phyloP scores from a whole-genome alignment of 352 stramenopile genomes.

The Pythium brachiatum region DNA sequence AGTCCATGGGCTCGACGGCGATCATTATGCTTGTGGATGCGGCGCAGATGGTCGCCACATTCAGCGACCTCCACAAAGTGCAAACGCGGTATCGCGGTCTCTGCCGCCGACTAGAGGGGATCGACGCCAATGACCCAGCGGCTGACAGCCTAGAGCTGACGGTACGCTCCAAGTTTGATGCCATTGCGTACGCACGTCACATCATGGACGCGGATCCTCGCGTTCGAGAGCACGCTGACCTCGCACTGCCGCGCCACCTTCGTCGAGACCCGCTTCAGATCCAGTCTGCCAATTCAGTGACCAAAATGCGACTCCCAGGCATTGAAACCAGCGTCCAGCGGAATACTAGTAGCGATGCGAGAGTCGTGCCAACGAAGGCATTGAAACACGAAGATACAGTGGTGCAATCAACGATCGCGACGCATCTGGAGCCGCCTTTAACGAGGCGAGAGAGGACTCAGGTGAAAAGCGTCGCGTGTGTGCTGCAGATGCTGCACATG shows the following conservation, averaged over 20 bases:
- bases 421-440: background rate
- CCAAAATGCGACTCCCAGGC: background rate
- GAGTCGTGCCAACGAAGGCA: background rate
- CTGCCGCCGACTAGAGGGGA: background rate
- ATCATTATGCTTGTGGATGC: constrained; percentile 8
- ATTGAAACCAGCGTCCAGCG: background rate
- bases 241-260: background rate
- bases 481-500: constrained; percentile 17
- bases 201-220: background rate
- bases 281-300: background rate
- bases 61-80: background rate
- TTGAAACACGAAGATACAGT: too few relatives aligned
- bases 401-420: background rate
- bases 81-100: background rate
- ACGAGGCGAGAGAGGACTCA: background rate
- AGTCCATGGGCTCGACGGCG: background rate
- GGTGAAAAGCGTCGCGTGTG: background rate
- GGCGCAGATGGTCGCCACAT: background rate
- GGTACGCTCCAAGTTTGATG: background rate
- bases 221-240: background rate
- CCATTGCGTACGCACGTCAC: background rate
- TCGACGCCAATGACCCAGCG: background rate
- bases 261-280: background rate
- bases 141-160: background rate
- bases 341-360: background rate